Conservation (phyloP, 352 stramenopile genomes). For the Phytophthora litchii region DNA sequence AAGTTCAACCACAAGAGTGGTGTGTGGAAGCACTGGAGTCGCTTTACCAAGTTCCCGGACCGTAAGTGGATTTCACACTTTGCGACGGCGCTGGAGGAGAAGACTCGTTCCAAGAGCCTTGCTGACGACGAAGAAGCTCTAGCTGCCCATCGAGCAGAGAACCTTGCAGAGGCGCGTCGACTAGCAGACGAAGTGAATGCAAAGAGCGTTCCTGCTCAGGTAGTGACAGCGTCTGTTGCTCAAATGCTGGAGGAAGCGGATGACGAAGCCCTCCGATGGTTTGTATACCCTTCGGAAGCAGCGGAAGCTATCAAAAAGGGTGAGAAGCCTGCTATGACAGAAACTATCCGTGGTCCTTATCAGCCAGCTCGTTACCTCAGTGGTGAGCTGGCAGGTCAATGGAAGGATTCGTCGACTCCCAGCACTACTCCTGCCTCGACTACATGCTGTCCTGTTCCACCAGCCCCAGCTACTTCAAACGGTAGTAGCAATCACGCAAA, state of each 20-base stretch:
- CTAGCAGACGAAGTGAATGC: conserved; percentile 37
- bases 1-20: conserved; percentile 95
- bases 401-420: conserved; percentile 28
- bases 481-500: conserved; percentile 24
- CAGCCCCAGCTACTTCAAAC: conserved; percentile 19
- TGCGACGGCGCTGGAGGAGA: conserved; percentile 35
- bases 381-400: conserved; percentile 53
- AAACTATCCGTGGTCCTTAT: conserved; percentile 49
- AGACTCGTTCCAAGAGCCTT: conserved; percentile 29
- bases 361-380: conserved; percentile 55
- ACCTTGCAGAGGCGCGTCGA: conserved; percentile 42
- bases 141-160: conserved; percentile 44
- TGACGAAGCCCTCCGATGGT: conserved; percentile 72
- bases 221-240: conserved; percentile 40
- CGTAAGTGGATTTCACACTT: conserved; percentile 68
- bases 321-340: conserved; percentile 71
- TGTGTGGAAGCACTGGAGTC: conserved; percentile 89
- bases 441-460: conserved; percentile 27
- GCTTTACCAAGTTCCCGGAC: conserved; percentile 57
- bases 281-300: conserved; percentile 76
- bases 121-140: conserved; percentile 42
- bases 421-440: conserved; percentile 6
- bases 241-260: conserved; percentile 62
- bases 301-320: conserved; percentile 87
- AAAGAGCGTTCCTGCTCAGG: conserved; percentile 30